Evolutionary conservation across 2,329 filamentous ascomycete genomes (phyloP), one percentile per base, ranked within the genome.

Genomic region (Colletotrichum sp.): DNA sequence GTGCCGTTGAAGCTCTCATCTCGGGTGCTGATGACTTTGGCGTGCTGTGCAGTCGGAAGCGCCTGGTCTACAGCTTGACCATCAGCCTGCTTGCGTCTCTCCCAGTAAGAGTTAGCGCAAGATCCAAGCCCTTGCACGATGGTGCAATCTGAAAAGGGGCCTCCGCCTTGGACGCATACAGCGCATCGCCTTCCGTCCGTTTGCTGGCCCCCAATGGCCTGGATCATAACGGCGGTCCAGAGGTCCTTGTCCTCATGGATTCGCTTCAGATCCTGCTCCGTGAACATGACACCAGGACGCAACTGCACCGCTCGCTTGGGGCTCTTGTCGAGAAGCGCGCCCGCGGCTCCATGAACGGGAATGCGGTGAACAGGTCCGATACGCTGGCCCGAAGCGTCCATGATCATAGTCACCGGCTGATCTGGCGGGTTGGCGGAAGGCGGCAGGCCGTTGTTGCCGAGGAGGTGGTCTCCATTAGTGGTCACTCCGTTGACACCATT

Each of bases 71-170:
- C 52, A 24, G n/a, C 6, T 24, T 26, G 36, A 3, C 4, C 61
- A 36, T 32, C 64, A 18, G 58, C 28, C 24, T 34, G 55, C 58
- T 21, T 82, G 81, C 68, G 84, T 82, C 83, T 83, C 75, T 86
- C 87, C 88, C 88, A 90, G 77, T 89, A 87, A 76, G 88, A 90
- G 76, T 89, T 90, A 34, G 87, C 88, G 73, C 88, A 90, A 32
- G 87, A 85, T 5, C 85, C 84, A 68, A 89, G 88, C 6, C 86
- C 80, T 7, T 84, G 85, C 16, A 88, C 80, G 28, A 87, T 83
- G 65, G 89, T 83, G 78, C 88, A 90, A 7, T 84, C 82, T 3
- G 84, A 83, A 77, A 88, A 90, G 0, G 85, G 84, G 0, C 88
- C 88, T 26, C 84, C 82, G 30, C 84, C 84, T 70, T 83, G 85